Base-by-base conservation (phyloP, 768 basidiomycete genomes). In the Xerocomus spinulosus region DNA sequence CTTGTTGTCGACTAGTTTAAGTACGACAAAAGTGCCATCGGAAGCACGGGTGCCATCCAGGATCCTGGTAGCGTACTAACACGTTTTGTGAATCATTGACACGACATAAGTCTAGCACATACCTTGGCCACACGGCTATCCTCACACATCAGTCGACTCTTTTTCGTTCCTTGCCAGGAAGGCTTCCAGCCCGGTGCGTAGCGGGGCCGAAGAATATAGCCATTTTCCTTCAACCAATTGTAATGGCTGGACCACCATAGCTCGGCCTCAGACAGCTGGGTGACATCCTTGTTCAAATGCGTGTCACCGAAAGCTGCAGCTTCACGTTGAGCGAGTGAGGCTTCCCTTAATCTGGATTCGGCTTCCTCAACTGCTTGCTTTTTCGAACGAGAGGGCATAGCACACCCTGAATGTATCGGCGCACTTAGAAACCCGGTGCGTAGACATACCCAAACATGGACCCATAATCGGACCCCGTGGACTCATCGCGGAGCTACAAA, bases 11-110 rank as follows among this genome's bases (percentile, higher is more conserved):
- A 68, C 25, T 15, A 51, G 26, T 42, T 74, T 74, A 21, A 76
- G 47, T 1, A 44, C 24, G 13, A 74, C 66, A 9, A 23, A 56
- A 1, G 8, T 26, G 4, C 61, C 62, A 46, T 74, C 69, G 6
- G 32, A 44, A 8, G 53, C 5, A 1, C 70, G 62, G 1, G 46
- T 47, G 20, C 12, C 72, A 50, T 72, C 72, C 13, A 68, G 50
- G 7, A 59, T 43, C 40, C 46, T 48, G 28, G 38, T 23, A n/a
- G 44, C 17, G 3, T 50, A 52, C 60, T 56, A 10, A 29, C 0
- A 0, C 52, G 42, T 20, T 52, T 36, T 8, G 51, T 36, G 8
- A 59, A 39, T 1, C 58, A 13, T 18, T 2, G 2, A 14, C 3
- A 9, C 9, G 1, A 23, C 13, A 34, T 10, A n/a, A n/a, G 10